Evolutionary conservation across 331 rosid species (phyloP).

Genomic region (Spiraea crenata): DNA sequence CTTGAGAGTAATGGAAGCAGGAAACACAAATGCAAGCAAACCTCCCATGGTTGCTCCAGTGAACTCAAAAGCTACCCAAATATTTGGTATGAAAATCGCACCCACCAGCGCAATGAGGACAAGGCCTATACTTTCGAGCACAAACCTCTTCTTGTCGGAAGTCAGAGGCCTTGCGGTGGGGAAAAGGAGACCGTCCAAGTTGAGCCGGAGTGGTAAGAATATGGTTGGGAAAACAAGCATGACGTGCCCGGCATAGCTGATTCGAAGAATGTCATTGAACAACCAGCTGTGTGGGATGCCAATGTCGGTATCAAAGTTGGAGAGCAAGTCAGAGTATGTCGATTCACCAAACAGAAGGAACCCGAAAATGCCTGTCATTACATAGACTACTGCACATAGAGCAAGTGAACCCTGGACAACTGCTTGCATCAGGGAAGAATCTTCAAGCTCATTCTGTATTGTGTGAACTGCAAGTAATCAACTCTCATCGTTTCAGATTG

Average conservation of each 20-base stretch:
- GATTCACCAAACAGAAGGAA: slow-evolving; percentile 32
- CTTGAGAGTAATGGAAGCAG: slow-evolving; percentile 30
- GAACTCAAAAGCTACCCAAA: slow-evolving; percentile 31
- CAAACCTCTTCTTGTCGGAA: slow-evolving; percentile 24
- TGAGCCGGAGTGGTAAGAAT: slow-evolving; percentile 27
- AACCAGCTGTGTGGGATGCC: slow-evolving; percentile 25
- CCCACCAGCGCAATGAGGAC: slow-evolving; percentile 18
- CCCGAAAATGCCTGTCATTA: slow-evolving; percentile 27
- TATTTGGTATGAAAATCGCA: slow-evolving; percentile 28
- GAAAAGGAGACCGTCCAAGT: slow-evolving; percentile 32
- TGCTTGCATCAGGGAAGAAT: slow-evolving; percentile 14
- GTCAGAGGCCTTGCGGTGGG: slow-evolving; percentile 21
- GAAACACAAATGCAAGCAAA: slow-evolving; percentile 29
- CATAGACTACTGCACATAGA: slow-evolving; percentile 19
- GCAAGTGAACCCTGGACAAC: slow-evolving; percentile 22
- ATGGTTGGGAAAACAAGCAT: slow-evolving; percentile 21
- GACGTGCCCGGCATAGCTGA: slow-evolving; percentile 20
- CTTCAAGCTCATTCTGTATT: slow-evolving; percentile 27
- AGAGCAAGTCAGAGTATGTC: slow-evolving; percentile 24
- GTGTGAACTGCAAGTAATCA: slow-evolving; percentile 28
- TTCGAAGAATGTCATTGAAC: slow-evolving; percentile 16
- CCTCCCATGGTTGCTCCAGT: slow-evolving; percentile 27
- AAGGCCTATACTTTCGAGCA: slow-evolving; percentile 8
- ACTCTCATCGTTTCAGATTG: neutral
- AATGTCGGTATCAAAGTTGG: slow-evolving; percentile 28